Conservation (phyloP, 768 basidiomycete genomes). For the Mrakia gelida region DNA sequence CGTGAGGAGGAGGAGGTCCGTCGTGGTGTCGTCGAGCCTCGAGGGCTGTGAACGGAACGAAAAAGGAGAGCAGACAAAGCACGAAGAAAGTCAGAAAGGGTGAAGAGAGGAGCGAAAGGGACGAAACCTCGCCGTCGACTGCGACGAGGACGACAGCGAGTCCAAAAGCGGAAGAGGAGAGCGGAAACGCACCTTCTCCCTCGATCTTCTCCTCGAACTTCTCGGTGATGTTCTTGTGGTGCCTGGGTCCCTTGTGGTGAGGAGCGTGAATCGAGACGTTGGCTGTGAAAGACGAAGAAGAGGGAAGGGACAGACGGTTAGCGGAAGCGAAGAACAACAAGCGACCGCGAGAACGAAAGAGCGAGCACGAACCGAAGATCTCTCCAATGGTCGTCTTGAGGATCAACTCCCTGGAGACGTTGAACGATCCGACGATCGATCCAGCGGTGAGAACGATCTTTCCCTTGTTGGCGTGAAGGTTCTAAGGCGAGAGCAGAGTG, state of each 20-base stretch:
- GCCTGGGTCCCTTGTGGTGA: slow-evolving; percentile 14
- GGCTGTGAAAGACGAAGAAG: not conserved
- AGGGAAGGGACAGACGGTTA: not conserved
- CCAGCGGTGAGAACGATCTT: slow-evolving; percentile 20
- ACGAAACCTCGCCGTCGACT: not conserved
- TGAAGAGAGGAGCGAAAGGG: slow-evolving; percentile 39
- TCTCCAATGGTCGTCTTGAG: slow-evolving; percentile 22
- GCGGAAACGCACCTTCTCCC: not conserved
- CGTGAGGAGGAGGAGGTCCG: slow-evolving; percentile 46
- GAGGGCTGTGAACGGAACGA: not conserved
- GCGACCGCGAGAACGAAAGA: not conserved
- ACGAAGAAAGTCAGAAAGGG: slow-evolving; percentile 45
- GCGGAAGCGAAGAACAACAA: not conserved
- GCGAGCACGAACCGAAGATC: not conserved
- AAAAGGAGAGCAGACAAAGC: not conserved
- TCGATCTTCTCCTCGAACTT: not conserved
- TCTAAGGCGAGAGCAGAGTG: not conserved
- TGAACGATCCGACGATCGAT: slow-evolving; percentile 29
- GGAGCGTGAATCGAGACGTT: slow-evolving; percentile 23
- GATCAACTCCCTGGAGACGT: slow-evolving; percentile 26
- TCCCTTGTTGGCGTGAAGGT: slow-evolving; percentile 24
- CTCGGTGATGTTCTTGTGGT: not conserved
- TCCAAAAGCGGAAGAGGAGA: not conserved
- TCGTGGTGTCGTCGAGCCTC: slow-evolving; percentile 46
- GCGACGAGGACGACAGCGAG: not conserved